Evolutionary conservation across 129 eudicot genomes (phyloP), one percentile per base, ranked within the genome.

Genomic region (Flaveria sonorensis): DNA sequence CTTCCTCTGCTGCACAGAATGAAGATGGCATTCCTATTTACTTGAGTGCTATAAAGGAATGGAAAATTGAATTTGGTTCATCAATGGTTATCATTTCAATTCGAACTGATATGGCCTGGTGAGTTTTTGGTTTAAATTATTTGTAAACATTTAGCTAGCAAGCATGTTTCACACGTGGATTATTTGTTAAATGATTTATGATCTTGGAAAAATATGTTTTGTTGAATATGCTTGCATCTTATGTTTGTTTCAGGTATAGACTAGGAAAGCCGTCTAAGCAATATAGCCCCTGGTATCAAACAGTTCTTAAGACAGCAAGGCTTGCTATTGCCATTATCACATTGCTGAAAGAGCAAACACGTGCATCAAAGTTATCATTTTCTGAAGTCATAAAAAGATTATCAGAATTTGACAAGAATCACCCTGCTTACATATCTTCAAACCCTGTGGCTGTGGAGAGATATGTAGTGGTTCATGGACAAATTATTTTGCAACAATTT

Each of bases 101-200:
- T 23, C 87, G 97, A 76, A 94, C 23, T 61, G 99, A 94, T 86
- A 84, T 94, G 96, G 92, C 99, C 70, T 94, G 99, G 99, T 94
- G 82, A 43, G 87, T 77, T 82, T n/a, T 50, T 5, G 1, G 9
- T 68, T 50, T 21, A 13, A 74, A 3, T 23, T 60, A n/a, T 74
- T 30, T 12, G 0, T 12, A 24, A 23, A 60, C 10, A 11, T 57
- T 57, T 10, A 55, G 62, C 55, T 52, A n/a, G 24, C 0, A 53
- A 53, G 5, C 32, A 19, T 57, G 64, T 57, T 57, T 57, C 2
- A 53, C 64, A 9, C 6, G 1, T 15, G 2, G 1, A 19, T 19
- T 20, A 21, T 61, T 13, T 26, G 65, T 61, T 4, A 1, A 26
- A 11, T 12, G 1, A 9, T 26, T 61, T 14, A 24, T 2, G 7